Evolutionary conservation across 306 rosid genomes (phyloP), one percentile per base, ranked within the genome.

Genomic region (Spatholobus suberectus): DNA sequence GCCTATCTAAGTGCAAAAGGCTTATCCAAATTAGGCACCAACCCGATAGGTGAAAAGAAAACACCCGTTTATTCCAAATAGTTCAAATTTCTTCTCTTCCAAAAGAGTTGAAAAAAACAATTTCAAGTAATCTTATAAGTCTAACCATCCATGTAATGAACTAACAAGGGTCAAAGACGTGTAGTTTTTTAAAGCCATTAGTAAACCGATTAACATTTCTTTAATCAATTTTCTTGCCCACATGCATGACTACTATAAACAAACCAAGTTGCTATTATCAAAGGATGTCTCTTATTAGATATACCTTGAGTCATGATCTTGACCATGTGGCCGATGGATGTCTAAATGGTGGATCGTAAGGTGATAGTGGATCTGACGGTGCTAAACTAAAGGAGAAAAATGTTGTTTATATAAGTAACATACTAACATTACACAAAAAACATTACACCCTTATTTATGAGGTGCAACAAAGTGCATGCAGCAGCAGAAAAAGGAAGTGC

Each of bases 11-110:
- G n/a, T n/a, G n/a, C n/a, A n/a, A n/a, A n/a, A n/a, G n/a, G n/a
- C n/a, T n/a, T n/a, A n/a, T n/a, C n/a, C n/a, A n/a, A n/a, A n/a
- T n/a, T n/a, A n/a, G n/a, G n/a, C n/a, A n/a, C n/a, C n/a, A n/a
- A n/a, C n/a, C n/a, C n/a, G n/a, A 43, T 4, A 14, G 12, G 3
- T 41, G 3, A 9, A 41, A 7, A 41, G 9, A 18, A 51, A 29
- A 65, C 86, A 86, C 79, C 70, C 13, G 63, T 44, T 55, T 72
- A 63, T 13, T 85, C 77, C 75, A 35, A 24, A 35, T n/a, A n/a
- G n/a, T n/a, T n/a, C n/a, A n/a, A n/a, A n/a, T n/a, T n/a, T n/a
- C n/a, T n/a, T n/a, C n/a, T n/a, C n/a, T n/a, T n/a, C n/a, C n/a
- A n/a, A n/a, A n/a, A n/a, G n/a, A n/a, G n/a, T n/a, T n/a, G n/a